Evolutionary conservation across 2,329 filamentous ascomycete species (phyloP).

Genomic region (Huntiella moniliformis): DNA sequence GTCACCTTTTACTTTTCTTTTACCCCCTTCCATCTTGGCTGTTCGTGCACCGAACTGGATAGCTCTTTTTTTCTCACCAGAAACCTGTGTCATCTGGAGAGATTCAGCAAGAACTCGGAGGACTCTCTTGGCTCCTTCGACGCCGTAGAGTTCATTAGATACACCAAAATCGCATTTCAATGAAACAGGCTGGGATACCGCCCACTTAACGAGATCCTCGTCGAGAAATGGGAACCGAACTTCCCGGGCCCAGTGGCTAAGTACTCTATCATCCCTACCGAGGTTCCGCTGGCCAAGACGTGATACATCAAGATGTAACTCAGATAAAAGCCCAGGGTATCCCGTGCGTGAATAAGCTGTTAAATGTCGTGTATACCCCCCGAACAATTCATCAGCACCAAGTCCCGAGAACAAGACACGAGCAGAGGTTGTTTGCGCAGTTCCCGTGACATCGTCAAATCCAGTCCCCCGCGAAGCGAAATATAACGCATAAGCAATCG

Average conservation of each 20-base stretch:
- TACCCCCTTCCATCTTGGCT: slow-evolving; percentile 60
- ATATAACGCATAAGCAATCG: slow-evolving; percentile 83
- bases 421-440: slow-evolving; percentile 37
- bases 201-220: slow-evolving; percentile 68
- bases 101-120: slow-evolving; percentile 22
- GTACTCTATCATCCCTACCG: slow-evolving; percentile 79
- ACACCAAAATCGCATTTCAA: slow-evolving; percentile 66
- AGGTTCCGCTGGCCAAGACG: slow-evolving; percentile 86
- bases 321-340: slow-evolving; percentile 54
- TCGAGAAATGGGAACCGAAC: slow-evolving; percentile 82
- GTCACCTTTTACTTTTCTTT: neutral
- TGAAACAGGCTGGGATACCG: slow-evolving; percentile 53
- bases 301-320: slow-evolving; percentile 68
- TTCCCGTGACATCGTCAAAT: slow-evolving; percentile 10
- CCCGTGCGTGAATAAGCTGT: slow-evolving; percentile 53
- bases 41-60: slow-evolving; percentile 72
- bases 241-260: slow-evolving; percentile 77
- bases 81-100: slow-evolving; percentile 2
- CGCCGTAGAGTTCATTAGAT: slow-evolving; percentile 16
- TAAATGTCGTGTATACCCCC: slow-evolving; percentile 72
- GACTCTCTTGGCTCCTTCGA: slow-evolving; percentile 67
- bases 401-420: slow-evolving; percentile 80
- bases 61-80: slow-evolving; percentile 6
- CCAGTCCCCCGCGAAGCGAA: slow-evolving; percentile 70
- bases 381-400: slow-evolving; percentile 91